Evolutionary conservation across 2,329 filamentous ascomycete species (phyloP), one percentile per base, ranked within the genome.

Genomic region (Alternaria atra): DNA sequence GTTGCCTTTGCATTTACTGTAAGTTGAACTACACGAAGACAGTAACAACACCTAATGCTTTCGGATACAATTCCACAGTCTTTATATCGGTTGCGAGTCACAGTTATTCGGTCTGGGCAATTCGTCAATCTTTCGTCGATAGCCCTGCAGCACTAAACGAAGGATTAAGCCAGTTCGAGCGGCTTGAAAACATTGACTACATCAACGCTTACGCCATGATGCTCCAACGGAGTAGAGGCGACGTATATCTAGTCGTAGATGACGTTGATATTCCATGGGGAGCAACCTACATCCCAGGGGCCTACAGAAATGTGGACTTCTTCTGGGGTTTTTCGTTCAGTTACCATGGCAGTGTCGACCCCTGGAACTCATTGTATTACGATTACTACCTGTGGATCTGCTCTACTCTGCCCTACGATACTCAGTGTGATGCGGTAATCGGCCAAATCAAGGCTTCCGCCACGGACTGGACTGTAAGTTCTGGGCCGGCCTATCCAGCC

Each of bases 31-130:
- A 23, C 30, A 43, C 2, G 20, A 23, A 4, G 25, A 2, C 6
- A 9, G 6, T 7, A 9, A 27, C 15, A 5, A 1, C 17, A 15
- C 1, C 51, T 59, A 40, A 51, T 6, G 8, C 37, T 12, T 3
- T 6, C 4, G 72, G 70, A 20, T 74, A 72, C 50, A 73, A 73
- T 46, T 75, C 73, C 5, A 63, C 66, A 9, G 69, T 73, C 1
- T 74, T 68, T 46, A 47, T 55, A 2, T 67, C 69, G 5, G 52
- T 68, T 8, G 46, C 54, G 12, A 61, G 66, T 3, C 64, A 68
- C 37, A 40, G 47, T n/a, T 74, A 73, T 47, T 44, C 35, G 2
- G 54, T 55, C 4, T 63, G 63, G 34, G 53, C 55, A 2, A 70
- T 71, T 3, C 29, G n/a, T 9, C 15, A 34, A 46, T 32, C 23